Percentiles rank a stretch among this genome's conserved stretches.
Evolutionary conservation across 2,329 filamentous ascomycete genomes (phyloP).

Genomic region (Zalaria obscura): DNA sequence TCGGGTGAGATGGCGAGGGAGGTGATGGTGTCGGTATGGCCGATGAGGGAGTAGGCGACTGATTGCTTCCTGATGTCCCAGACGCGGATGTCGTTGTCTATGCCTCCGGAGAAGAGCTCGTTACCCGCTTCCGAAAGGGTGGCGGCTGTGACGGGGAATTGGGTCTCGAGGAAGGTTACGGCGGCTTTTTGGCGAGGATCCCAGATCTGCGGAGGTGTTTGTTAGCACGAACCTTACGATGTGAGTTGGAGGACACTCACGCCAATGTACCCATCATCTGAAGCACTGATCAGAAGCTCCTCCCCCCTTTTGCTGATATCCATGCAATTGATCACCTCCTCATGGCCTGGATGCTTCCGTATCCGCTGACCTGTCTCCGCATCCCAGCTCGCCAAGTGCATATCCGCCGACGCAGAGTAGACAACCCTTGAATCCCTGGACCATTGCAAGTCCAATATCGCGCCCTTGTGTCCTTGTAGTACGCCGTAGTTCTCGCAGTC

Average conservation of each 20-base stretch:
- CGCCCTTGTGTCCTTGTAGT: constrained; percentile 78
- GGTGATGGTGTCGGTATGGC: constrained; percentile 84
- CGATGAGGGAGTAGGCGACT: constrained; percentile 73
- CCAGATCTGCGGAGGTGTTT: constrained; percentile 49
- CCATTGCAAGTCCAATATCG: constrained; percentile 88
- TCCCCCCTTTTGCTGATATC: constrained; percentile 83
- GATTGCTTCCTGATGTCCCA: constrained; percentile 93
- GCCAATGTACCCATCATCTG: constrained; percentile 85
- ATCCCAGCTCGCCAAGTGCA: constrained; percentile 89
- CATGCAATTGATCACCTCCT: constrained; percentile 87
- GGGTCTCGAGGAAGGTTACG: constrained; percentile 74
- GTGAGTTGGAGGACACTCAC: constrained; percentile 13
- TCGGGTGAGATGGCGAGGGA: constrained; percentile 87
- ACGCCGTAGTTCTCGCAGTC: constrained; percentile 89
- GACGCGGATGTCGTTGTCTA: constrained; percentile 93
- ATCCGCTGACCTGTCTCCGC: constrained; percentile 83
- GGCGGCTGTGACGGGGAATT: constrained; percentile 83
- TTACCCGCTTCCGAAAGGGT: constrained; percentile 89
- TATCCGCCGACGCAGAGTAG: constrained; percentile 88
- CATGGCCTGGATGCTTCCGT: constrained; percentile 81
- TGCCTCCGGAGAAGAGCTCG: constrained; percentile 85
- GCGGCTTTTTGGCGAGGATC: constrained; percentile 85
- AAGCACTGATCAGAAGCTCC: constrained; percentile 78
- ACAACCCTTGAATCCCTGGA: constrained; percentile 83
- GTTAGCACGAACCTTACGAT: constrained; percentile 1